Conservation (phyloP, 805 yeast species). For the Myxozyma vanderwaltii region DNA sequence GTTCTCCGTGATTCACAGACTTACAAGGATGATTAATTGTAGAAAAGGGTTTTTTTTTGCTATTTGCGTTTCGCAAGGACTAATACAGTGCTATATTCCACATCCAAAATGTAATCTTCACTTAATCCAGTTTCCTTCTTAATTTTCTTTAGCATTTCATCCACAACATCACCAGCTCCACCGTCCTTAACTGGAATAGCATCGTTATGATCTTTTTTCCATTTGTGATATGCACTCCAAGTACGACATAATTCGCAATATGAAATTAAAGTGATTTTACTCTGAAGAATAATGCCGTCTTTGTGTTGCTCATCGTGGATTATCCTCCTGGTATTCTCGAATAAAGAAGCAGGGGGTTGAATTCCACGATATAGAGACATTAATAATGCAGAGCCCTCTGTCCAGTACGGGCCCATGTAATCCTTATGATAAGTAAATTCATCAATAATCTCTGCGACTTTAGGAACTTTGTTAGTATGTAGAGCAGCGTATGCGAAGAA, state of each 20-base stretch:
- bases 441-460: slow-evolving; percentile 56
- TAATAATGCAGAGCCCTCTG: slow-evolving; percentile 70
- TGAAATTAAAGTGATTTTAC: background rate
- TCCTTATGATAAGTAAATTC: slow-evolving; percentile 55
- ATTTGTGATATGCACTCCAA: background rate
- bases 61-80: background rate
- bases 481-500: slow-evolving; percentile 83
- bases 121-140: background rate
- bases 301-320: background rate
- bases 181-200: background rate
- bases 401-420: slow-evolving; percentile 66
- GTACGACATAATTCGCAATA: background rate
- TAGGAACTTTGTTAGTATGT: slow-evolving; percentile 52
- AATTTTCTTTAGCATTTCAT: background rate
- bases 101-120: background rate
- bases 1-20: background rate
- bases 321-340: background rate
- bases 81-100: background rate
- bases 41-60: background rate
- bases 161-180: background rate
- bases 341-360: slow-evolving; percentile 44
- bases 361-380: slow-evolving; percentile 50
- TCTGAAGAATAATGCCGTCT: background rate
- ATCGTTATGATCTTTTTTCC: background rate
- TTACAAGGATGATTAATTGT: background rate